Evolutionary conservation across 202 grass and related monocot genomes (phyloP), one percentile per base, ranked within the genome.

Genomic region (Tripidium arundinaceum): DNA sequence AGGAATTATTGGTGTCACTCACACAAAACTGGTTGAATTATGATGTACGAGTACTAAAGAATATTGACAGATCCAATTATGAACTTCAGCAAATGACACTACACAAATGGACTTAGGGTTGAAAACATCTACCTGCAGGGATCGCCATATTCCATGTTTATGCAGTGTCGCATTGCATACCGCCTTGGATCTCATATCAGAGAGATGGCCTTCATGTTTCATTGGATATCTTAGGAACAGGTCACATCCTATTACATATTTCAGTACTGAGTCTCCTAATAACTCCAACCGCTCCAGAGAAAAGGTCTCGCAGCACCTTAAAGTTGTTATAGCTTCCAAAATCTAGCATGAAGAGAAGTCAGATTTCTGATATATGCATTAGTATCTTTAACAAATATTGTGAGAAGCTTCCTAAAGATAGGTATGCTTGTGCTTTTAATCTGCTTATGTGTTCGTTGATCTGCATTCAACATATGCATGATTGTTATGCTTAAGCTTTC

Each of bases 241-340:
- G 49, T 83, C 80, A 82, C 89, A 92, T 74, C 89, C 91, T 67
- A 98, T 67, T 50, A 87, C 87, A 87, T 98, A 98, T 83, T 98
- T 94, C 64, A 94, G 76, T 58, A 98, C 87, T 2, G 94, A 98
- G 76, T 98, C 94, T 28, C 94, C 91, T 74, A 98, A 85, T 62
- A 98, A 61, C 72, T 98, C 94, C 26, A 98, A 72, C 47, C 94
- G 89, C 83, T 98, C 94, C 52, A 98, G 60, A 57, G 89, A 98
- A 82, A 94, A 98, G 66, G 91, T 91, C 78, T 98, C 94, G 43
- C 83, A 90, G 61, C 91, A 91, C 84, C 91, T 75, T 80, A 83
- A 83, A 79, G 89, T 92, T 46, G 94, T 89, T 64, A 98, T 89
- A 78, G 91, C 89, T 85, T 98, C 94, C 94, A 98, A 89, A 83